Base-by-base conservation (phyloP, 1,284 basidiomycete species). In the Mycena citricolor region DNA sequence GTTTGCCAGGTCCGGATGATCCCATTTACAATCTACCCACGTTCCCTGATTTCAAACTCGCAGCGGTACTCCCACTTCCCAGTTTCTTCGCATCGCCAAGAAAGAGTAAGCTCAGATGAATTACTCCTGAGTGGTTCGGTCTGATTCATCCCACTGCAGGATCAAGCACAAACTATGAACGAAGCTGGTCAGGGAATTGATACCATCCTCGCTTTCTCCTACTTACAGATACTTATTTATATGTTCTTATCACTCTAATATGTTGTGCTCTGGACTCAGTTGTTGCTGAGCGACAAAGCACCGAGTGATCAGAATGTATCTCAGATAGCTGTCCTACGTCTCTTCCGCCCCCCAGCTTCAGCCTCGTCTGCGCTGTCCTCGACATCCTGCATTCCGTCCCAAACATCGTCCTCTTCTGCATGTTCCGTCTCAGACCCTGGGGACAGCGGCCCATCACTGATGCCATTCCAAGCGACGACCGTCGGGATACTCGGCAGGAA, bases 401-500 rank as follows among this genome's bases (percentile, higher is more conserved):
- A 79, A 28, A 76, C 60, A 31, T 72, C 71, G 19, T 79, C 70
- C 20, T 67, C 71, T 8, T 64, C 64, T 0, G 61, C 58, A 21
- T 62, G 52, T 10, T 44, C 36, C 16, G 20, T 8, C 21, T 45
- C 44, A 10, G 25, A 57, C 49, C 49, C 11, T 13, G 37, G 19
- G 7, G 22, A 24, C 10, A 43, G 14, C 34, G 43, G 32, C 7
- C 30, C 26, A 4, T 44, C 10, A 45, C 51, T 42, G 24, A 53
- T 53, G 26, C 62, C 61, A 59, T 83, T 77, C 80, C 79, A 82
- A 24, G 76, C 65, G 28, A 86, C 65, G 32, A 71, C 76, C 37
- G 77, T 88, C 11, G 82, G 86, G 19, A 68, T 66, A 45, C 79
- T 79, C 25, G 83, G 84, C 55, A 85, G 73, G 60, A 83, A 92